Base-by-base conservation (phyloP, 352 stramenopile genomes). In the Blastocystis sp. region DNA sequence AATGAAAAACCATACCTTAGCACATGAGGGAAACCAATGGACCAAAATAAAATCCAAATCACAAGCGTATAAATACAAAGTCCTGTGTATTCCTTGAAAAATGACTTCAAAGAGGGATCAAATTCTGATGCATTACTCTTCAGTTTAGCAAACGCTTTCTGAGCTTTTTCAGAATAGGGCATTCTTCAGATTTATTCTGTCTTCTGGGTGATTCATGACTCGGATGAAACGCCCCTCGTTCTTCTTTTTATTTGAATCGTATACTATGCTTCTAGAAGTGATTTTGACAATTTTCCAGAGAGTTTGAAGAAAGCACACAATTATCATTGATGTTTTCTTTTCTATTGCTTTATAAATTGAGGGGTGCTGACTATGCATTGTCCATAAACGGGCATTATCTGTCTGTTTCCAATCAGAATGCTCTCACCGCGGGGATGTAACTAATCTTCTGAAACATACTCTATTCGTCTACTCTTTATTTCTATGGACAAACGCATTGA, bases 11-110 rank as follows among this genome's bases (percentile, higher is more conserved):
- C 70, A 45, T 63, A 34, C 20, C 47, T 64, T 29, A 80, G 7
- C 13, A 80, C 70, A 29, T 7, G 43, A 0, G 70, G 70, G 0
- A 80, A 37, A 11, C 70, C 70, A 62, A 80, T 20, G n/a, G 41
- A 34, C 15, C 50, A 80, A 29, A 80, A 80, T 29, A 63, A 5
- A 62, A 80, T 64, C 18, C n/a, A 64, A 39, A 80, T 64, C 15
- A 80, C 11, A 23, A 43, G 20, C 1, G 50, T 47, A 80, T 80
- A n/a, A 11, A 80, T 64, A 41, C 18, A 62, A 15, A 80, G 29
- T 39, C 70, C 43, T 23, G 23, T 62, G 26, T 62, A 80, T 20
- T 62, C n/a, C 0, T 29, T 61, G 20, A 80, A 29, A 54, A 80
- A 80, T 20, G 43, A 61, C 34, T 80, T 80, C 23, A 80, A 18